phyloP scores from a whole-genome alignment of 2,329 filamentous ascomycete genomes.

The Paracoccidioides brasiliensis region DNA sequence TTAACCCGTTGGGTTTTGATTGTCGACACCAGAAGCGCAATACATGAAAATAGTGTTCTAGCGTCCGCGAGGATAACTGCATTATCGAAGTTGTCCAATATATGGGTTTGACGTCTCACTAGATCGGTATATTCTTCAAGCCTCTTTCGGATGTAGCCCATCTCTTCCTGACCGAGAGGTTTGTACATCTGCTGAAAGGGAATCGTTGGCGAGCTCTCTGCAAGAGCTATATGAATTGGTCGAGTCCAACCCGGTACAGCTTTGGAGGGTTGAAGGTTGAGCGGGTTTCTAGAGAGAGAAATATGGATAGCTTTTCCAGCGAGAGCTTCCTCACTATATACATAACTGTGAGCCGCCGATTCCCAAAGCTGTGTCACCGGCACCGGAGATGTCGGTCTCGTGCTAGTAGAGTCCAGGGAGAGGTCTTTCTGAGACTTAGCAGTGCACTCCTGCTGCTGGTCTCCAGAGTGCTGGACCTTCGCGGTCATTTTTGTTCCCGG shows the following conservation, averaged over 20 bases:
- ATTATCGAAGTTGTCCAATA: background rate
- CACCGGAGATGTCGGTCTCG: background rate
- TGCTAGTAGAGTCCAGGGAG: background rate
- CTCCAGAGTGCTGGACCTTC: background rate
- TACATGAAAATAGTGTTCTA: background rate
- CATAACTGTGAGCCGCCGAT: background rate
- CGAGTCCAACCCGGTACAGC: background rate
- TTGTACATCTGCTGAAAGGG: background rate
- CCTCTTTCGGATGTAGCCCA: background rate
- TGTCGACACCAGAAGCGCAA: background rate
- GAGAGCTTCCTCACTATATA: background rate
- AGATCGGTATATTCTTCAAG: background rate
- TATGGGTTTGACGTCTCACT: background rate
- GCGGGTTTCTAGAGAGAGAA: background rate
- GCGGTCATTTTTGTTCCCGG: background rate
- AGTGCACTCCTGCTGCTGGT: background rate
- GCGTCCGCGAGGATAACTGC: background rate
- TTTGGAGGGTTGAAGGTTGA: background rate
- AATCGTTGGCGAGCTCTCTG: background rate
- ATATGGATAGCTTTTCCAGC: background rate
- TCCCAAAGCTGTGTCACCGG: background rate
- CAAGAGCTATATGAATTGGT: background rate
- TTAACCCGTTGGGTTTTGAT: background rate
- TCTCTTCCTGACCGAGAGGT: background rate
- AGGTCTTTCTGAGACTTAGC: background rate